phyloP scores from a whole-genome alignment of 2,329 filamentous ascomycete genomes.

The Fusarium solani-melongenae region DNA sequence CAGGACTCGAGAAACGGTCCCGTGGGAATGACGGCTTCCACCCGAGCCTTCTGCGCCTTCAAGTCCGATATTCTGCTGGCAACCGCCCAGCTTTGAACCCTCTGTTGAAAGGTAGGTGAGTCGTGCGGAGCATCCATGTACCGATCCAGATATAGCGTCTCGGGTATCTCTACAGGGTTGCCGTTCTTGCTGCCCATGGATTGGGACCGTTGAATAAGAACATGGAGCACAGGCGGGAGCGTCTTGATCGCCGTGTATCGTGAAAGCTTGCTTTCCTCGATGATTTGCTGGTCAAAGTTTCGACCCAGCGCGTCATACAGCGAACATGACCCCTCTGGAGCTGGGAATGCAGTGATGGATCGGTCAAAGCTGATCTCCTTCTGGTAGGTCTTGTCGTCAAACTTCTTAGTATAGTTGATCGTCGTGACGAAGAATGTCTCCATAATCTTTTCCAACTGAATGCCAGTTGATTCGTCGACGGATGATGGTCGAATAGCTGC shows the following conservation, averaged over 20 bases:
- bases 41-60: slow-evolving; percentile 52
- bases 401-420: slow-evolving; percentile 68
- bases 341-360: slow-evolving; percentile 70
- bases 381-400: slow-evolving; percentile 54
- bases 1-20: slow-evolving; percentile 45
- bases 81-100: slow-evolving; percentile 79
- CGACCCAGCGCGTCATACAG: slow-evolving; percentile 88
- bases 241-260: slow-evolving; percentile 77
- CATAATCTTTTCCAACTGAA: slow-evolving; percentile 85
- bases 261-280: slow-evolving; percentile 71
- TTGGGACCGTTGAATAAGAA: slow-evolving; percentile 87
- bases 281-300: slow-evolving; percentile 83
- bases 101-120: slow-evolving; percentile 70
- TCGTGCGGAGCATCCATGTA: slow-evolving; percentile 79
- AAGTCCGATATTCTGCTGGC: slow-evolving; percentile 71
- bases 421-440: slow-evolving; percentile 74
- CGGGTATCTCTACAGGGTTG: slow-evolving; percentile 81
- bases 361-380: slow-evolving; percentile 67
- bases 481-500: slow-evolving; percentile 83
- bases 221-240: slow-evolving; percentile 87
- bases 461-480: slow-evolving; percentile 70
- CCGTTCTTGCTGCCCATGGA: slow-evolving; percentile 81
- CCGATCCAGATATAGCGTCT: slow-evolving; percentile 86
- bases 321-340: slow-evolving; percentile 62
- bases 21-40: slow-evolving; percentile 41